Base-by-base conservation (phyloP, 148 eudicot genomes). In the Chenopodium formosanum region DNA sequence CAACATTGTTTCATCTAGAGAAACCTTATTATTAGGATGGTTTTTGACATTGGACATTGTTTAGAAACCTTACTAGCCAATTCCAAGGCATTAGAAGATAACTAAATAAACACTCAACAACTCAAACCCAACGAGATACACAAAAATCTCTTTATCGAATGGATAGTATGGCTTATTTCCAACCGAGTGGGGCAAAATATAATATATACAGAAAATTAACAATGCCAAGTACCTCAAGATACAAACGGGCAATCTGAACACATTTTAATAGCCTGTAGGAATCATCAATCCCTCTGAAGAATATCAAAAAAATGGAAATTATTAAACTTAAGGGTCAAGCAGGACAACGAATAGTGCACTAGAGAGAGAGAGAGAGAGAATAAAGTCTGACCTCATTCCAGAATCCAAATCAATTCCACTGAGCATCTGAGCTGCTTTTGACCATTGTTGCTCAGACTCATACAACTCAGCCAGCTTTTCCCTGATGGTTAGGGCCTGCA, bases 371-470 rank as follows among this genome's bases (percentile, higher is more conserved):
- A 16, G 5, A 37, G n/a, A 67, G 1, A 0, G 66, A 72, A 20
- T 1, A 32, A 46, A 67, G 17, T 31, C 86, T 25, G 50, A 95
- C 99, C 99, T 92, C 99, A 95, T 95, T 83, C 89, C 92, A 79
- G 98, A 95, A 80, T 95, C 99, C 73, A 95, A 84, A 89, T 95
- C 98, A 87, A 94, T 95, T 86, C 99, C 99, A 82, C 99, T 94
- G 76, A 95, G 99, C 94, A 95, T 95, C 82, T 95, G 97, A 71
- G 99, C 99, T 65, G 99, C 99, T 85, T 88, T 93, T 81, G 99
- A 95, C 99, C 97, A 95, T 75, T 88, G 86, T 81, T 95, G 89
- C 87, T 93, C 97, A n/a, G 99, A 94, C 80, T 95, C 99, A 70
- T 89, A 95, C 76, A 95, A 83, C 25, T 92, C 99, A 4, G 97